Percentiles rank a stretch among this genome's conserved stretches.
Conservation (phyloP, 129 eudicot species). For the Helichrysum umbraculigerum region DNA sequence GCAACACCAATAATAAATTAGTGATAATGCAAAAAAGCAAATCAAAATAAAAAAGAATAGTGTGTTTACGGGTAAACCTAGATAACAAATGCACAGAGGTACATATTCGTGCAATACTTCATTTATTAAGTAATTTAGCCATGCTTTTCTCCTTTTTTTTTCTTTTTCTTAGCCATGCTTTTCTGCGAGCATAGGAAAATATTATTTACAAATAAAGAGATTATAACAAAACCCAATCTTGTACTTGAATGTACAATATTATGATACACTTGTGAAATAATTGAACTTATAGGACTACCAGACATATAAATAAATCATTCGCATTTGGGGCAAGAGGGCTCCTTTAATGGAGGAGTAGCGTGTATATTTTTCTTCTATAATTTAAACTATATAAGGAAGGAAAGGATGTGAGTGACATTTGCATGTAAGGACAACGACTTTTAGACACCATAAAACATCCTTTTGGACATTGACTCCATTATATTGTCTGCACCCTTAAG, state of each 20-base stretch:
- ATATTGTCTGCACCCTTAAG: neutral
- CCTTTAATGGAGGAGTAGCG: neutral
- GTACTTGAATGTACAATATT: conserved; percentile 5
- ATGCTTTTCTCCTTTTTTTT: too few species aligned
- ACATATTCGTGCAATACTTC: neutral
- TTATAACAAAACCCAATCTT: neutral
- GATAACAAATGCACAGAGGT: neutral
- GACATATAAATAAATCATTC: neutral
- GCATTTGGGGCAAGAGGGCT: conserved; percentile 7
- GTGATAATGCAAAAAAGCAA: conserved; percentile 1
- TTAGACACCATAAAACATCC: conserved; percentile 14
- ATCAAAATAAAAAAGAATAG: neutral
- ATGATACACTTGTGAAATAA: neutral
- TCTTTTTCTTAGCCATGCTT: too few species aligned
- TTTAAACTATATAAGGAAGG: conserved; percentile 4
- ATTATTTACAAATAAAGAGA: neutral
- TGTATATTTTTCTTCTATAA: neutral
- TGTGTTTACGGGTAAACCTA: neutral
- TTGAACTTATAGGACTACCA: neutral
- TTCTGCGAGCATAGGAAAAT: too few species aligned
- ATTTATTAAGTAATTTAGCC: neutral
- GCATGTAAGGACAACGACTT: conserved; percentile 13
- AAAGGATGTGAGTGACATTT: neutral
- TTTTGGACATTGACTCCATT: neutral
- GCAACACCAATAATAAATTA: conserved; percentile 14